Conservation (phyloP, 495 filamentous ascomycete genomes). For the Neohortaea acidophila region DNA sequence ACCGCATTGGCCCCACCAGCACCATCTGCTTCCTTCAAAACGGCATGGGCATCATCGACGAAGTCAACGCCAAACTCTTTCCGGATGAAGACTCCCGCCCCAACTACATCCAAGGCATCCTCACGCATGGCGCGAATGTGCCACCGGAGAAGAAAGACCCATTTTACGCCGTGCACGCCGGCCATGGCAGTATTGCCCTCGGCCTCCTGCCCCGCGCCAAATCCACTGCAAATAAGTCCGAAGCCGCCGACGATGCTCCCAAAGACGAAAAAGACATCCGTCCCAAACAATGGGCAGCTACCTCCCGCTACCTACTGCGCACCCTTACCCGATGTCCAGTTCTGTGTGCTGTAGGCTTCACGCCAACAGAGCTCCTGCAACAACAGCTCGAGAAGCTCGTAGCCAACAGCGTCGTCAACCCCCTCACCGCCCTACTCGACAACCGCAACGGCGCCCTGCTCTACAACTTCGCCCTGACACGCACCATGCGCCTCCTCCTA, state of each 20-base stretch:
- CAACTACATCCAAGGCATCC: constrained; percentile 57
- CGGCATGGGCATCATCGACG: constrained; percentile 68
- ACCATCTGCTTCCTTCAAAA: constrained; percentile 72
- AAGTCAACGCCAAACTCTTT: constrained; percentile 53
- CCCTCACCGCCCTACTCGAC: constrained; percentile 57
- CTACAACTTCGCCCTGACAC: constrained; percentile 38
- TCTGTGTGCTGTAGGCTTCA: constrained; percentile 32
- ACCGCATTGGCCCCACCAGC: constrained; percentile 54
- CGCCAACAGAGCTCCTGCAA: constrained; percentile 36
- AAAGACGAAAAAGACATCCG: constrained; percentile 3
- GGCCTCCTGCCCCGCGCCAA: constrained; percentile 33
- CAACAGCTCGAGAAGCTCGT: constrained; percentile 67
- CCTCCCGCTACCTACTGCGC: constrained; percentile 25
- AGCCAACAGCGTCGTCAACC: constrained; percentile 66
- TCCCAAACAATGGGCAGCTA: constrained; percentile 20
- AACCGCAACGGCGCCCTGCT: constrained; percentile 63
- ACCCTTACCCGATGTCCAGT: constrained; percentile 23
- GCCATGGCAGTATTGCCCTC: constrained; percentile 44
- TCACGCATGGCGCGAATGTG: constrained; percentile 45
- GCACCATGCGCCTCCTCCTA: constrained; percentile 46
- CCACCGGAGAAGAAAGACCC: constrained; percentile 25
- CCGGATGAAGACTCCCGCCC: constrained; percentile 47
- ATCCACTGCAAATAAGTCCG: not conserved
- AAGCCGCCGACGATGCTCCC: not conserved
- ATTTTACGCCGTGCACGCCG: constrained; percentile 51